Base-by-base conservation (phyloP, 768 basidiomycete species). In the Boletus subcaerulescens region DNA sequence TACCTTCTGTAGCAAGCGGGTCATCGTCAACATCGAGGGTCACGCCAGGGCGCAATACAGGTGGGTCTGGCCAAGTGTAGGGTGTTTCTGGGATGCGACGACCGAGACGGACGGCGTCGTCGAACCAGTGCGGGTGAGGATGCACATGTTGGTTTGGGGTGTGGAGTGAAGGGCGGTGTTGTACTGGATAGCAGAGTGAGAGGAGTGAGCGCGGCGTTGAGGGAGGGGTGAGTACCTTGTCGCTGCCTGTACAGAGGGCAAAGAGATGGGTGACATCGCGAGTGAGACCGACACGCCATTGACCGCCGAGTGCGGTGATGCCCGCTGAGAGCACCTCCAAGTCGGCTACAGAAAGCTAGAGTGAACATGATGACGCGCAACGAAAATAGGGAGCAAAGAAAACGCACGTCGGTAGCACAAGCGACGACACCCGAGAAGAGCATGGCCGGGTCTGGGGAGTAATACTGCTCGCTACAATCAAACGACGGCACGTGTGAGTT, bases 41-140 rank as follows among this genome's bases (percentile, higher is more conserved):
- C 4, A 59, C 54, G 6, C 65, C 64, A 6, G 65, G 65, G 33
- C 67, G 73, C 52, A 80, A 71, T 22, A 87, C 62, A 6, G 71
- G 69, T 0, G 89, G 90, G 14, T 90, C 78, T 0, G 92, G 93
- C 85, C 87, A 92, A 57, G 84, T 75, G 59, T 89, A 92, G 18
- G 79, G 73, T 0, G 65, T 61, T 20, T 85, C 81, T 1, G 80
- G 75, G 10, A 89, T 69, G 9, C 71, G 71, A 13, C 78, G 69
- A 5, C 82, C 84, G 14, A 91, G 73, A 14, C 81, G 76, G 22
- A 89, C 77, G 3, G 79, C 78, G 60, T 93, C 91, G 61, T 94
- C 90, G 56, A 94, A 94, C 93, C 94, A 97, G 58, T 94, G 91
- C 0, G 94, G 0, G 93, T 78, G n/a, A 97, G 64, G 11, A 93